Conservation (phyloP, 495 filamentous ascomycete genomes). For the Pyrenula aspistea region DNA sequence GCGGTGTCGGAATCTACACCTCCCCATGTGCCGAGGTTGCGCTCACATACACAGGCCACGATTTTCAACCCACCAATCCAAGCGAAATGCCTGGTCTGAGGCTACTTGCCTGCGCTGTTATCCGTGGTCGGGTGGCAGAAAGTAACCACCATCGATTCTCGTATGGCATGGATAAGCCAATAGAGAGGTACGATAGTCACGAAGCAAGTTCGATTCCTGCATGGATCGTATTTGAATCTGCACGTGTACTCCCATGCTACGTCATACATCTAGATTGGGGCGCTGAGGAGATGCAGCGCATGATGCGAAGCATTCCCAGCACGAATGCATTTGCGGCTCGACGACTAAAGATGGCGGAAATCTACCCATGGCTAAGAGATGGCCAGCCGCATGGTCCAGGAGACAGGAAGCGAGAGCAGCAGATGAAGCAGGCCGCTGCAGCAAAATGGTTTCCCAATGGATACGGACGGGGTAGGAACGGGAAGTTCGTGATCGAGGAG, state of each 20-base stretch:
- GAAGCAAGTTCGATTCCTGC: background rate
- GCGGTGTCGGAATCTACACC: background rate
- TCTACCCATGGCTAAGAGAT: background rate
- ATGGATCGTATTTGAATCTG: background rate
- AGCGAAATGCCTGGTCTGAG: background rate
- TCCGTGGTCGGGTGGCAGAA: background rate
- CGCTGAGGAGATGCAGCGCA: background rate
- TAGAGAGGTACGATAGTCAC: background rate
- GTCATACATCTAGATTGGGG: conserved; percentile 1
- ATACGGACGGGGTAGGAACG: conserved; percentile 23
- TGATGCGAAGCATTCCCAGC: background rate
- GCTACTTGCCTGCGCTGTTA: background rate
- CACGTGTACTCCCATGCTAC: background rate
- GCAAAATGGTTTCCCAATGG: conserved; percentile 31
- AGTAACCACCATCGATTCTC: background rate
- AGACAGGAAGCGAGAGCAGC: background rate
- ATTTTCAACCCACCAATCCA: background rate
- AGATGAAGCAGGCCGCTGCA: conserved; percentile 5
- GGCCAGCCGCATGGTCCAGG: background rate
- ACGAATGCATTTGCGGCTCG: background rate
- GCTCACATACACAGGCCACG: background rate
- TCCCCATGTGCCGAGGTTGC: background rate
- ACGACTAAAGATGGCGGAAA: background rate
- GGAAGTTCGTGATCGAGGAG: conserved; percentile 25
- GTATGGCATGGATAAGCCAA: background rate